Evolutionary conservation across 2,329 filamentous ascomycete genomes (phyloP).

Genomic region (Ilyonectria sp.): DNA sequence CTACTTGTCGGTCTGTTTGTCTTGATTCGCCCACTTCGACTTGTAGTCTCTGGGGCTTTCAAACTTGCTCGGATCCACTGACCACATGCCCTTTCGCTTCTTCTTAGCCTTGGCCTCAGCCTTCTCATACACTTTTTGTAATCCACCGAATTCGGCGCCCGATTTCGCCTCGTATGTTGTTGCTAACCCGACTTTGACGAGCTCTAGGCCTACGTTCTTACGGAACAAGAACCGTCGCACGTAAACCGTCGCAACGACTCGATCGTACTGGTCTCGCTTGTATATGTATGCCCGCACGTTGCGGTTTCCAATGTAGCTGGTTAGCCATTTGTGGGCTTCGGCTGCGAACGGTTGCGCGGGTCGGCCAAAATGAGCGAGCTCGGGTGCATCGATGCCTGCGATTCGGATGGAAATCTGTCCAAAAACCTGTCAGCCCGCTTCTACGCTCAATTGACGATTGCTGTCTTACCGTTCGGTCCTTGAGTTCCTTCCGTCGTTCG

Average conservation of each 20-base stretch:
- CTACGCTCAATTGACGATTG: neutral
- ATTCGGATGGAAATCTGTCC: slow-evolving; percentile 86
- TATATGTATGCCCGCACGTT: slow-evolving; percentile 88
- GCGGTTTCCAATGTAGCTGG: slow-evolving; percentile 76
- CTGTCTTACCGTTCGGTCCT: slow-evolving; percentile 79
- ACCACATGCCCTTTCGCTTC: slow-evolving; percentile 83
- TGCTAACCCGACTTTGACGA: slow-evolving; percentile 88
- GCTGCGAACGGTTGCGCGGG: slow-evolving; percentile 87
- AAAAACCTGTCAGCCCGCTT: slow-evolving; percentile 34
- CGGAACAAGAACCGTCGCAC: slow-evolving; percentile 78
- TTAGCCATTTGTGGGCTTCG: slow-evolving; percentile 89
- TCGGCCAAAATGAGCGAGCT: slow-evolving; percentile 91
- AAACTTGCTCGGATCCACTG: slow-evolving; percentile 71
- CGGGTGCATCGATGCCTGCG: slow-evolving; percentile 93
- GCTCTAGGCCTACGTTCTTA: slow-evolving; percentile 88
- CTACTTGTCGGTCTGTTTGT: slow-evolving; percentile 39
- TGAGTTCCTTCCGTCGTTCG: slow-evolving; percentile 76
- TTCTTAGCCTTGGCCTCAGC: slow-evolving; percentile 78
- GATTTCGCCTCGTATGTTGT: slow-evolving; percentile 95
- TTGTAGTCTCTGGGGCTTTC: slow-evolving; percentile 95
- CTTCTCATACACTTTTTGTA: slow-evolving; percentile 74
- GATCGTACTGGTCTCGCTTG: slow-evolving; percentile 91
- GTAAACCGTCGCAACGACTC: slow-evolving; percentile 89
- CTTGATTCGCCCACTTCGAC: slow-evolving; percentile 56
- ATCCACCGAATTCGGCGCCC: slow-evolving; percentile 88